A percentile compares a stretch with the other conserved stretches of the same genome.
Evolutionary conservation across 2,329 filamentous ascomycete species (phyloP).

Genomic region (Calcarisporium arbuscula): DNA sequence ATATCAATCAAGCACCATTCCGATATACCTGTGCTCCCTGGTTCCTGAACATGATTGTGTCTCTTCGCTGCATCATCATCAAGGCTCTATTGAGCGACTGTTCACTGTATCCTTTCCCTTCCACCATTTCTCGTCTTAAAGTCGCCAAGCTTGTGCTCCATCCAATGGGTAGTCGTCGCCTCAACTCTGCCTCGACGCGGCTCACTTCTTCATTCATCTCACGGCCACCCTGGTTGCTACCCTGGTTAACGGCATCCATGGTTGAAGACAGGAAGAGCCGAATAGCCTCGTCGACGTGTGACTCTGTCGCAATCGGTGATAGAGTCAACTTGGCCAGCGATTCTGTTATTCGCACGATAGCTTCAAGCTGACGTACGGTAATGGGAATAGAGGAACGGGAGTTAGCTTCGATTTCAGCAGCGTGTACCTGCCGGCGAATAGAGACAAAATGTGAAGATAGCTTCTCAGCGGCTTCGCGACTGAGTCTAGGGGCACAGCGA

Average conservation of each 20-base stretch:
- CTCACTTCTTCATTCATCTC: slow-evolving; percentile 87
- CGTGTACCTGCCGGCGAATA: slow-evolving; percentile 89
- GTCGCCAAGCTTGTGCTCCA: slow-evolving; percentile 91
- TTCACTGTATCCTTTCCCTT: slow-evolving; percentile 84
- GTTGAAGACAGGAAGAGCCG: slow-evolving; percentile 92
- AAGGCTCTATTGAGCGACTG: slow-evolving; percentile 77
- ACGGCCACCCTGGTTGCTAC: slow-evolving; percentile 72
- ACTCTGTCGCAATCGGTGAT: slow-evolving; percentile 78
- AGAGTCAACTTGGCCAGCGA: slow-evolving; percentile 88
- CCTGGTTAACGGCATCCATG: slow-evolving; percentile 95
- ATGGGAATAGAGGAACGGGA: slow-evolving; percentile 91
- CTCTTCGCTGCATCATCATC: slow-evolving; percentile 78
- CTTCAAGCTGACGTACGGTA: slow-evolving; percentile 93
- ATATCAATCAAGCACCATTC: slow-evolving; percentile 52
- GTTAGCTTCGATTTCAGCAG: slow-evolving; percentile 83
- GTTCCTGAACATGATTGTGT: slow-evolving; percentile 77
- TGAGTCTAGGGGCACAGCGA: slow-evolving; percentile 86
- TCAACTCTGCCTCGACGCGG: slow-evolving; percentile 83
- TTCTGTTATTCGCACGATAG: slow-evolving; percentile 94
- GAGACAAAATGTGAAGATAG: slow-evolving; percentile 95
- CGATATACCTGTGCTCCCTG: slow-evolving; percentile 70
- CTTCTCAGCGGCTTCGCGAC: slow-evolving; percentile 86
- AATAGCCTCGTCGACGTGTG: slow-evolving; percentile 95
- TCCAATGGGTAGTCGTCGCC: slow-evolving; percentile 81
- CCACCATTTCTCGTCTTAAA: slow-evolving; percentile 82